These are phyloP conservation scores for Syzygium oleosum DNA, from an alignment of 345 rosid genomes.

Conservation along the genomic window DNA sequence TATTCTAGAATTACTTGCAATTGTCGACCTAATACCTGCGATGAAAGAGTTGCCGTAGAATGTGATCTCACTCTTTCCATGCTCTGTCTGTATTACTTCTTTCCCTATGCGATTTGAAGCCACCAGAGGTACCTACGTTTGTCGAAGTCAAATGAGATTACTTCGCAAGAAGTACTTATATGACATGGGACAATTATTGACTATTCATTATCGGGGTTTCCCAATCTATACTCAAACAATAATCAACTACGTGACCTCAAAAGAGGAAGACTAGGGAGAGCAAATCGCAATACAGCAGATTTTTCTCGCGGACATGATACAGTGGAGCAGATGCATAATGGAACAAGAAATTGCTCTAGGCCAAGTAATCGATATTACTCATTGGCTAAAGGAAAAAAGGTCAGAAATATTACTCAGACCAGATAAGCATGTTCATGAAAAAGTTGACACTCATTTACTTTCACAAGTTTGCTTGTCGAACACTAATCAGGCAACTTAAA, in stretches of 20 bases:
- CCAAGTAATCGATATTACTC: not conserved
- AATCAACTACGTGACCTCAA: not conserved
- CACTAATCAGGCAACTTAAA: not conserved
- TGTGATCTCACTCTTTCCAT: constrained; percentile 71
- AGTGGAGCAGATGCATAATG: not conserved
- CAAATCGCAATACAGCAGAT: not conserved
- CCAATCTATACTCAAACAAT: not conserved
- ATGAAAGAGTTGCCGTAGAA: constrained; percentile 86
- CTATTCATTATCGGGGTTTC: not conserved
- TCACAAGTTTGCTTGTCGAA: not conserved
- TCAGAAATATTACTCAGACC: not conserved
- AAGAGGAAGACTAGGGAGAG: not conserved
- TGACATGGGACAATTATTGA: not conserved
- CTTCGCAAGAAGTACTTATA: not conserved
- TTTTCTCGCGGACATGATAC: not conserved
- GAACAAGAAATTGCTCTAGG: not conserved
- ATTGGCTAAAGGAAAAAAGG: not conserved
- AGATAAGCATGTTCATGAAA: not conserved
- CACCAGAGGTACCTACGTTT: constrained; percentile 62
- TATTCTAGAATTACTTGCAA: not conserved
- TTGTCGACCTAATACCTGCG: constrained; percentile 37
- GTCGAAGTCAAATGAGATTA: not conserved
- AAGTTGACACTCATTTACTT: not conserved
- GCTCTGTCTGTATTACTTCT: constrained; percentile 72
- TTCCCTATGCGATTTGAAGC: constrained; percentile 84